Evolutionary conservation across 2,329 filamentous ascomycete species (phyloP).

Genomic region (Xylariomycetidae sp.): DNA sequence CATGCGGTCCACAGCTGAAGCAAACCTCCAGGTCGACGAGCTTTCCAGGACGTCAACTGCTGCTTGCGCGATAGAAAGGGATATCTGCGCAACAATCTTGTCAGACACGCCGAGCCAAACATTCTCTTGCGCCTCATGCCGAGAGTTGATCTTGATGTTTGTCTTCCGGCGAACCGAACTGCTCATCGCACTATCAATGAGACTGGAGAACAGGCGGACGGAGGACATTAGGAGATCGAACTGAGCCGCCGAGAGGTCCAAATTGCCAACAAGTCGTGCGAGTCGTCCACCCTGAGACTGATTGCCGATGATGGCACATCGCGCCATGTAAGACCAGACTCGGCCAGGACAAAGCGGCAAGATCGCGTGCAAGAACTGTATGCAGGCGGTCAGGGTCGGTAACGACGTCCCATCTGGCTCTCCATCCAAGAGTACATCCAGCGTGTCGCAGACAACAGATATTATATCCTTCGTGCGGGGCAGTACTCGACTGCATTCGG

Average conservation of each 20-base stretch:
- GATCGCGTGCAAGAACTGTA: constrained; percentile 73
- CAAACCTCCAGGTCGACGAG: constrained; percentile 79
- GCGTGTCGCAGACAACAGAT: constrained; percentile 73
- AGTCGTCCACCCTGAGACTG: constrained; percentile 73
- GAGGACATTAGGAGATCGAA: constrained; percentile 74
- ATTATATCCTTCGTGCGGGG: constrained; percentile 66
- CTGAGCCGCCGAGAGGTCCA: constrained; percentile 70
- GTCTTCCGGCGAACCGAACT: constrained; percentile 63
- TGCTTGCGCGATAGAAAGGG: constrained; percentile 66
- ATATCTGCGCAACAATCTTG: constrained; percentile 65
- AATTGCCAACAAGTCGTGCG: constrained; percentile 69
- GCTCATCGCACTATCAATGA: constrained; percentile 69
- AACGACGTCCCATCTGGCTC: constrained; percentile 60
- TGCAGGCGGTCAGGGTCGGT: constrained; percentile 61
- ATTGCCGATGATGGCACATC: constrained; percentile 72
- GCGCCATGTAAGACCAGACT: constrained; percentile 83
- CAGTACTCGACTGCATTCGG: constrained; percentile 51
- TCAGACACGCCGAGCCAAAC: constrained; percentile 70
- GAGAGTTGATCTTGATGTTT: constrained; percentile 40
- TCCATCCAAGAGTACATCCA: constrained; percentile 64
- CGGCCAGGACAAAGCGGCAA: constrained; percentile 71
- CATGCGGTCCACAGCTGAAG: constrained; percentile 59
- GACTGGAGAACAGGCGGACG: constrained; percentile 64
- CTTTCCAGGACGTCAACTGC: constrained; percentile 82
- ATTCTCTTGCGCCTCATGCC: constrained; percentile 42